Base-by-base conservation (phyloP, 192 early-diverging fungal species). In the Coemansia sp. region DNA sequence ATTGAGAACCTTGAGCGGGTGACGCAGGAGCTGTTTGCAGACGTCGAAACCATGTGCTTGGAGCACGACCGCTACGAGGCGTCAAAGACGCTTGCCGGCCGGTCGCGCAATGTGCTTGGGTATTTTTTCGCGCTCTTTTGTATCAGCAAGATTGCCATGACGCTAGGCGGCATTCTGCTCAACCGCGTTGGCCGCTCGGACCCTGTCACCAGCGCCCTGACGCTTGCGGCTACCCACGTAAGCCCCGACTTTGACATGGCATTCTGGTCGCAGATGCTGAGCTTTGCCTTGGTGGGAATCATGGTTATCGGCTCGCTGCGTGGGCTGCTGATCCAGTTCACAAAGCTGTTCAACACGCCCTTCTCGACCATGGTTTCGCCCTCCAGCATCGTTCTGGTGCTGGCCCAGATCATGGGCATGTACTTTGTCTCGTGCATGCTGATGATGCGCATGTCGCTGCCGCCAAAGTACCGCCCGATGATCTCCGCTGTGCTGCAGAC, bases 351-450 rank as follows among this genome's bases (percentile, higher is more conserved):
- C 70, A 78, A 86, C 38, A 84, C 84, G 14, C 71, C 76, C 23
- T 85, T 91, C 60, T 88, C 88, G 15, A 79, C 83, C 15, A 85
- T 89, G 22, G 69, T 95, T 14, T 90, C 90, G 5, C 87, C 88
- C 17, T 89, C 88, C 58, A 89, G 87, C 61, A 82, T 93, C 13
- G 87, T 95, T 0, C 68, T 95, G 25, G 85, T 93, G 53, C 76
- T 95, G 57, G 89, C 95, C 3, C 90, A 94, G 63, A 86, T 96
- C 36, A 92, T 97, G 89, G 92, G 92, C 49, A 90, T 94, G 69
- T 98, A 98, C 74, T 93, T 95, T 74, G 74, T 95, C 20, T 89
- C 88, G n/a, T 89, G 91, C 1, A 89, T 98, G 9, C 75, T 98
- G 33, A 93, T 97, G 89, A 90, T 98, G 89, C 87, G 94, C 59